These are phyloP conservation scores for Knoxia roxburghii DNA, from an alignment of 257 asterid genomes.

Conservation along the genomic window DNA sequence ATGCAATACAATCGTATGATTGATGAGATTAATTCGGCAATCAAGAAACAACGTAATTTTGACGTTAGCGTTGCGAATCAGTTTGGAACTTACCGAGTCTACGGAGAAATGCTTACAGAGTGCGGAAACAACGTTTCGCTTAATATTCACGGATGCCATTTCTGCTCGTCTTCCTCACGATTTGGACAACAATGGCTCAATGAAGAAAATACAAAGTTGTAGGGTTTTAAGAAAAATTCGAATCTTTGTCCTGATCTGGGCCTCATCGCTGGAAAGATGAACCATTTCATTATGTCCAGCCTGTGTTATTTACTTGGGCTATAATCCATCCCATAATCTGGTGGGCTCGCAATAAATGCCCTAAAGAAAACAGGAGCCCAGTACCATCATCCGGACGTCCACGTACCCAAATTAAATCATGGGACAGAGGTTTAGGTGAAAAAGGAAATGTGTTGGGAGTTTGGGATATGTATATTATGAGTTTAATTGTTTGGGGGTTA, in stretches of 20 bases:
- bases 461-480: no score
- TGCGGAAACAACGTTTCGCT: slow-evolving; percentile 40
- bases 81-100: slow-evolving; percentile 42
- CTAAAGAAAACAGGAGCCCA: no score
- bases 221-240: slow-evolving; percentile 19
- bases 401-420: no score
- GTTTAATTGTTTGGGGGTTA: no score
- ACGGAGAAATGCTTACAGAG: slow-evolving; percentile 49
- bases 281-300: not conserved
- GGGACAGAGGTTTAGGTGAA: no score
- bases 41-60: not conserved
- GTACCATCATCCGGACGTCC: no score
- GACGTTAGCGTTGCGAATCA: not conserved
- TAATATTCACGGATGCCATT: slow-evolving; percentile 47
- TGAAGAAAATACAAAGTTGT: not conserved
- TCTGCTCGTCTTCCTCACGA: not conserved
- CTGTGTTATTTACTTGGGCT: not conserved
- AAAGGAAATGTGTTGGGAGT: no score
- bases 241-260: not conserved
- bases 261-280: not conserved
- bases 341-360: no score
- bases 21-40: not conserved
- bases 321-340: no score
- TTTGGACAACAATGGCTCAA: no score
- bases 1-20: not conserved